Evolutionary conservation across 345 rosid genomes (phyloP), one percentile per base, ranked within the genome.

Genomic region (Boechera stricta): DNA sequence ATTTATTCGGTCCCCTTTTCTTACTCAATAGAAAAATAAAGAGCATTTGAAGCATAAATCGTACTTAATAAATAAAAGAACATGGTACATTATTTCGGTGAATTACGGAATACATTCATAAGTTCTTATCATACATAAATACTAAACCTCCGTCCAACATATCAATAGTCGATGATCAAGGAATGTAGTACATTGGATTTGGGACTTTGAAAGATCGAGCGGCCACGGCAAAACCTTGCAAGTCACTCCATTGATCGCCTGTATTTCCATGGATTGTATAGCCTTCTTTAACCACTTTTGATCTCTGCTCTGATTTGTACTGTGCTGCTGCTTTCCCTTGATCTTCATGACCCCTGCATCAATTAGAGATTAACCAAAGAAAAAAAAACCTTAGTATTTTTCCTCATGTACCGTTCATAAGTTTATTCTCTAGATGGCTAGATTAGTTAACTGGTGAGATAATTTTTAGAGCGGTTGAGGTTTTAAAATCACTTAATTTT

Each of bases 231-330:
- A 83, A 89, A 47, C 97, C 98, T 51, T 66, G 51, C 61, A 93
- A 82, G 63, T 93, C 97, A 79, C 97, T 93, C 98, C 98, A 91
- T 63, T 93, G 98, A 78, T 93, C 98, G 31, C 98, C 97, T 0
- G 91, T 84, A 80, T 74, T 88, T 67, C 96, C 96, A 47, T 80
- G 91, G 58, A 93, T 74, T 64, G 80, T 86, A 61, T 76, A 93
- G 7, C 97, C 98, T 80, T 82, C 80, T 21, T 83, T 56, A 5
- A 80, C 61, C 78, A 93, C 62, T 73, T 86, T 87, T 31, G 69
- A 31, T 72, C 96, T 80, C 88, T 74, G 88, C 82, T 86, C 84
- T 1, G 97, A 91, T 80, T 93, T 93, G 85, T 86, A 91, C 7
- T 77, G 32, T 1, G 45, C 47, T 12, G 96, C 98, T 29, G 69